Evolutionary conservation across 306 rosid genomes (phyloP).

Genomic region (Albizia julibrissin): DNA sequence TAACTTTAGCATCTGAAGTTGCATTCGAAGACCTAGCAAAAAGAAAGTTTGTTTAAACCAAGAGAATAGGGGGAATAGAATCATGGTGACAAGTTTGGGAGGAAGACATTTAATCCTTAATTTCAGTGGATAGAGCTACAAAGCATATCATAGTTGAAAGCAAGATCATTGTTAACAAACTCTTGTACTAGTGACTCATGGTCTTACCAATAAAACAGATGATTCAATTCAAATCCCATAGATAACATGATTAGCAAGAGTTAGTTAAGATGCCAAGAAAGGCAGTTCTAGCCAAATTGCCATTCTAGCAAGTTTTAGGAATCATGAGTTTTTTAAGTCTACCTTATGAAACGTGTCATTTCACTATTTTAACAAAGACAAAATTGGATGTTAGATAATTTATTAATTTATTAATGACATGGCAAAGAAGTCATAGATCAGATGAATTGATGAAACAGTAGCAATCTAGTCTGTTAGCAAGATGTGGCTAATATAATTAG

Average conservation of each 20-base stretch:
- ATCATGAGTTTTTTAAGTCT: background rate
- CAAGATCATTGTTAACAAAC: background rate
- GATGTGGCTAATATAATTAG: background rate
- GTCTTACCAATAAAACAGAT: conserved; percentile 14
- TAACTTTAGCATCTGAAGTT: conserved; percentile 85
- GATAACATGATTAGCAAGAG: conserved; percentile 11
- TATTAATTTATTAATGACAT: background rate
- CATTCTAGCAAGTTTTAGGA: background rate
- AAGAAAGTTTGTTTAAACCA: conserved; percentile 17
- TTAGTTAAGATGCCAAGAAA: conserved; percentile 12
- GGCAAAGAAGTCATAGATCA: background rate
- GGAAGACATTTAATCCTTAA: conserved; percentile 9
- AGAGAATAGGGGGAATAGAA: background rate
- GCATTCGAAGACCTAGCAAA: conserved; percentile 83
- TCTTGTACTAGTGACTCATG: conserved; percentile 7
- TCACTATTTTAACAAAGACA: background rate
- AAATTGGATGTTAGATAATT: background rate
- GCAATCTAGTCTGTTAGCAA: background rate
- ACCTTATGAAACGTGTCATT: background rate
- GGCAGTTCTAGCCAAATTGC: background rate
- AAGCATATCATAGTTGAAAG: background rate
- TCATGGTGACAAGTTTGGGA: background rate
- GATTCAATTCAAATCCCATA: conserved; percentile 22
- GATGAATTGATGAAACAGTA: background rate
- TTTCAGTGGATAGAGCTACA: background rate